Base-by-base conservation (phyloP, 2,329 filamentous ascomycete genomes). In the Phialophora verrucosa region DNA sequence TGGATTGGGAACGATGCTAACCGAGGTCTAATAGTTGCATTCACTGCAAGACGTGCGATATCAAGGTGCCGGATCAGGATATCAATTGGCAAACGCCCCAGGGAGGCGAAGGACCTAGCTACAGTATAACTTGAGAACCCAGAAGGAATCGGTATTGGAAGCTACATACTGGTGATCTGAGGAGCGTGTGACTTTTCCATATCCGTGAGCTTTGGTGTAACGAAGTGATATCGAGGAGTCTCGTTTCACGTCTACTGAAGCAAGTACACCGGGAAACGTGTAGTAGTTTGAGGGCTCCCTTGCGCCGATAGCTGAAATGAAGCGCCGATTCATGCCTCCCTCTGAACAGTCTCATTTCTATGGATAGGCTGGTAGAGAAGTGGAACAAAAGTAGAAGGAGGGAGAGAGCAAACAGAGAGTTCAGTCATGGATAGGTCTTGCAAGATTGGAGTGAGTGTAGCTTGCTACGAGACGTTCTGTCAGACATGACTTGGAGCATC, bases 11-110 rank as follows among this genome's bases (percentile, higher is more conserved):
- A 23, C 49, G 14, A 25, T 32, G 17, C 49, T 53, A 14, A 50
- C n/a, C 2, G 20, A 20, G 14, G 12, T 7, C 57, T 0, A 42
- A 58, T 75, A 97, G 93, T 81, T 99, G 95, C 78, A 96, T 99
- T 71, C 95, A 99, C 81, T 99, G 95, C 85, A 99, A 99, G 86
- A 99, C 95, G 14, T 99, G 95, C 78, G 95, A 99, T 79, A 99
- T 99, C 82, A 99, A 99, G 83, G 94, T 92, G 17, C 95, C 95
- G 7, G 87, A 90, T 69, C 95, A 99, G 82, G 95, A 98, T 76
- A 98, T 99, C 80, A 97, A 97, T 79, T 97, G 92, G 92, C 88
- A 92, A 73, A 95, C 95, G 35, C 95, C 95, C 6, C 93, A 97
- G 77, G 93, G 95, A 71, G 95, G 94, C 59, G 95, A 89, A 75